Evolutionary conservation across 805 yeast genomes (phyloP), one percentile per base, ranked within the genome.

Genomic region (Hanseniaspora jakobsenii): DNA sequence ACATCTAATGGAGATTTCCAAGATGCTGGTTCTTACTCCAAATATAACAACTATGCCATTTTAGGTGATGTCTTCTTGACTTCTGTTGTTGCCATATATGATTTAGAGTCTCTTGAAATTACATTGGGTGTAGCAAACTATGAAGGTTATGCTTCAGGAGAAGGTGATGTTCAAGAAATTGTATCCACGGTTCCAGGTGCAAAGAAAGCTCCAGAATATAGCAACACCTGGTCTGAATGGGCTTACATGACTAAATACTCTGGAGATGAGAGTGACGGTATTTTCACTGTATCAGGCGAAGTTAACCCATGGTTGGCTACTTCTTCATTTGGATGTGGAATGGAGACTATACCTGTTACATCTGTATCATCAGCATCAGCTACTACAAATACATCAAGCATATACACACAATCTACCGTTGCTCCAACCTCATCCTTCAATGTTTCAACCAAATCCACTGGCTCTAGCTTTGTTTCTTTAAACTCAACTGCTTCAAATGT

Each of bases 41-140:
- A 13, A 3, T 63, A 60, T 27, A 62, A 59, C 44, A 62, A 62
- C 22, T 47, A 60, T 2, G 58, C 64, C 47, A 65, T 69, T 6
- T 56, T 74, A 14, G 81, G 81, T 38, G 78, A 74, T 54, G 60
- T 70, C 4, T 71, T 77, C 57, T 54, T 77, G 47, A 63, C 71
- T 48, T 57, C 67, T 23, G 73, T 72, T 1, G 75, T 75, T 51
- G 65, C 69, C 31, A 78, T 74, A 36, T 77, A 66, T 47, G 78
- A 77, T 56, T 54, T 75, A 37, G 76, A 69, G 27, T 59, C 63
- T 32, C 52, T 59, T 22, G 64, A 65, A 44, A 52, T 72, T 19
- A 67, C 69, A 1, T 30, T 73, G 7, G 77, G 73, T 4, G 70
- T 66, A 44, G 71, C 64, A 2, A 63, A 58, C 35, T 57, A 48